Evolutionary conservation across 371 early-diverging fungal genomes (phyloP), one percentile per base, ranked within the genome.

Genomic region (Mucor sp.): DNA sequence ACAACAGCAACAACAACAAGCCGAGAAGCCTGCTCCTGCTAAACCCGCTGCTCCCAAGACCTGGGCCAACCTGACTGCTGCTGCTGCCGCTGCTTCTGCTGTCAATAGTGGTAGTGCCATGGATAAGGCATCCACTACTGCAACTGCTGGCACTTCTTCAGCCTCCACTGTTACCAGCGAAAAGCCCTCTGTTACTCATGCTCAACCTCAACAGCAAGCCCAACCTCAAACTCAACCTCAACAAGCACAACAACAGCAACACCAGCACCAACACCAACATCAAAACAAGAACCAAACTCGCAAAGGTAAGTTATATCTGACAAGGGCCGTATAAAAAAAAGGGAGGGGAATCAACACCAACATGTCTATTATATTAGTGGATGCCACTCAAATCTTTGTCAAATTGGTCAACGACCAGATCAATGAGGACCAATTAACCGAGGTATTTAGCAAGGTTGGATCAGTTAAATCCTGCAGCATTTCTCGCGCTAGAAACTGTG

Each of bases 371-470:
- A 32, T 35, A 35, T 35, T 53, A 32, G 23, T 67, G 65, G 63
- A 75, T 53, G 58, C 60, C 25, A 71, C 71, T 12, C 67, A 78
- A 17, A 75, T 80, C 21, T 83, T 78, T 71, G 71, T 83, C 14
- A 83, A 83, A 69, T 25, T 72, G 32, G 74, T 79, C 4, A 60
- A 63, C n/a, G 71, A 73, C 21, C 37, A 21, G 9, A 61, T 78
- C 55, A 74, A 67, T n/a, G 72, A 70, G 37, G 79, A 83, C 4
- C 74, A 72, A 21, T 48, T 83, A 25, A 55, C 62, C 9, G 80
- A 83, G 32, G 81, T 70, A 6, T 80, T 83, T 37, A 58, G 53
- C 21, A 74, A 75, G 53, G 67, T 80, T 70, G 83, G 83, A 32
- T 50, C 65, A 28, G 71, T 83, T 63, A 83, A 79, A 39, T 59